Base-by-base conservation (phyloP, 495 filamentous ascomycete species). In the Penicillium antarcticum region DNA sequence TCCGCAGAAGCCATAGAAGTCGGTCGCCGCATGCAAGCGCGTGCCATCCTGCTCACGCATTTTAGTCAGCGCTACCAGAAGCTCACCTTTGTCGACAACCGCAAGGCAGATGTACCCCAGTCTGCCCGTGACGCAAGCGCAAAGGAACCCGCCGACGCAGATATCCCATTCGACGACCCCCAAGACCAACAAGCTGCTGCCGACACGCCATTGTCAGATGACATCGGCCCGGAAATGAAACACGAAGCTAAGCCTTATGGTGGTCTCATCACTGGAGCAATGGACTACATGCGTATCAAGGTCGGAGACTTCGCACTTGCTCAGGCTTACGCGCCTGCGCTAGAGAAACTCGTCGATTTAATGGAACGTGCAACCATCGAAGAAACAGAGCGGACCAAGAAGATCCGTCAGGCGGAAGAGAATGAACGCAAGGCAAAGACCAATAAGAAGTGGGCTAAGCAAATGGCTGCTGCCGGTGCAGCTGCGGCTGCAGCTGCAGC, bases 51-150 rank as follows among this genome's bases (percentile, higher is more conserved):
- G 47, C 75, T 98, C 36, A 97, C 95, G 18, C 94, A 98, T 70
- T 98, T 98, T 70, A 88, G 83, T 26, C 94, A 98, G 67, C 76
- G 94, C n/a, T 98, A 98, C 68, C 88, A 90, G 59, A 96, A 97
- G 71, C 61, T 92, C 19, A 54, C 51, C 14, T 23, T 53, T 11
- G 26, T 69, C 4, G 60, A 71, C 31, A 53, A 66, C 24, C 19
- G 43, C 29, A 26, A 46, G 40, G 6, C 24, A 5, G 47, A 33
- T 2, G 41, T n/a, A 23, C 19, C 31, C 37, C 24, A 23, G 5
- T 16, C 26, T 17, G 8, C 9, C 6, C 26, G 37, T 29, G 47
- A 49, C 18, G 44, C 39, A 9, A 34, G 45, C 12, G 48, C 33
- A 2, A 48, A 34, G 4, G 44, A 63, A 5, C 38, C 51, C 8